These are phyloP conservation scores for Mollisiaceae sp. DNA, from an alignment of 2,329 filamentous ascomycete genomes.

Conservation along the genomic window DNA sequence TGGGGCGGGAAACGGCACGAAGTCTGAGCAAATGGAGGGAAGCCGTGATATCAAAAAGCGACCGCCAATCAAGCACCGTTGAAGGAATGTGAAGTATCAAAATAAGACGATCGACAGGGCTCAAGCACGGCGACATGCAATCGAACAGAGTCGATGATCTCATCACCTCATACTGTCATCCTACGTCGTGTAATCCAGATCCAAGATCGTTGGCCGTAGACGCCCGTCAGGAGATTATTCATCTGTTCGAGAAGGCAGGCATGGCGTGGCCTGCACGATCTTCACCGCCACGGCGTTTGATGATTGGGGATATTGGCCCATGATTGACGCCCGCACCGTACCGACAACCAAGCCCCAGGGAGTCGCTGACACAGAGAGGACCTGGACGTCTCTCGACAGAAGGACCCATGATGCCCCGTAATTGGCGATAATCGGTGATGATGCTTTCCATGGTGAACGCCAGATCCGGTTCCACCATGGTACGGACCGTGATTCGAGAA, in stretches of 20 bases:
- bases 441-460: not conserved
- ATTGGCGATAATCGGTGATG: not conserved
- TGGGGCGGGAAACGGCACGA: not conserved
- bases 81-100: not conserved
- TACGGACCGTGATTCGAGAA: constrained; percentile 14
- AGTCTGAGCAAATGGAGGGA: not conserved
- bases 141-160: constrained; percentile 5
- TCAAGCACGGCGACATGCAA: not conserved
- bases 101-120: not conserved
- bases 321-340: constrained; percentile 22
- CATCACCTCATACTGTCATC: not conserved
- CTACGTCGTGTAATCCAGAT: too few species aligned
- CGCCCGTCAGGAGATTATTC: constrained; percentile 20
- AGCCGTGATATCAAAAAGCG: not conserved
- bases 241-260: constrained; percentile 5
- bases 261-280: constrained; percentile 10
- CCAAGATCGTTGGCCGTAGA: not conserved
- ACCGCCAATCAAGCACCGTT: not conserved
- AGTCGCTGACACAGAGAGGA: too few species aligned
- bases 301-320: constrained; percentile 20
- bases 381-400: too few species aligned
- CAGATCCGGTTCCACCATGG: constrained; percentile 7
- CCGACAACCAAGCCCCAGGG: constrained; percentile 23
- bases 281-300: constrained; percentile 5
- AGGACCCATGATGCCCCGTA: constrained; percentile 8